Percentiles rank a stretch among this genome's conserved stretches.
These are phyloP conservation scores for Harrya chromipes DNA, from an alignment of 768 basidiomycete genomes.

Conservation along the genomic window DNA sequence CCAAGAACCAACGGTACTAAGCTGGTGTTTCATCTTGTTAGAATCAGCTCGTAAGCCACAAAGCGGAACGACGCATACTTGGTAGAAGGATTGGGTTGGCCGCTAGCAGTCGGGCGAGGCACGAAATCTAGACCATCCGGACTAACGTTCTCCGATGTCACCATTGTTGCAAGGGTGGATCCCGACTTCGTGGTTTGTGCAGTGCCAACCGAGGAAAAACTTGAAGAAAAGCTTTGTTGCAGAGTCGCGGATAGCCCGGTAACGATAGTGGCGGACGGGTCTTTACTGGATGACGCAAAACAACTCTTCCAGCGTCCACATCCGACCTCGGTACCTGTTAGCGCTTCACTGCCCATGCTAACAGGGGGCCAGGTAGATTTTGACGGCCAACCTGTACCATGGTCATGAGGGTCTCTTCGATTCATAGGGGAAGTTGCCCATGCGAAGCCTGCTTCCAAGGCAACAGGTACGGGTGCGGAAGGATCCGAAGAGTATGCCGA, in stretches of 20 bases:
- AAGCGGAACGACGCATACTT: constrained; percentile 8
- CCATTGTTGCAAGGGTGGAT: constrained; percentile 2
- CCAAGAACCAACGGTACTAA: constrained; percentile 11
- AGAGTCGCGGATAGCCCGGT: neutral
- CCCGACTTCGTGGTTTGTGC: neutral
- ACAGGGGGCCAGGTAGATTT: neutral
- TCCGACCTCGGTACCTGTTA: neutral
- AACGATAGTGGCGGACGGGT: neutral
- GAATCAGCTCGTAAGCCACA: neutral
- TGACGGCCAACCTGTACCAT: neutral
- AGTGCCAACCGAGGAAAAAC: neutral
- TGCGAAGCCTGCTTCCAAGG: neutral
- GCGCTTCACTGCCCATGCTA: neutral
- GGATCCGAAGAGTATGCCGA: neutral
- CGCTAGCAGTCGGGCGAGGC: constrained; percentile 3
- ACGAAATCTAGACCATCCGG: no score
- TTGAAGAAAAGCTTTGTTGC: neutral
- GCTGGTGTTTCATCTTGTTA: constrained; percentile 5
- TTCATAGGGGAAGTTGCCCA: neutral
- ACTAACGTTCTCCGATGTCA: neutral
- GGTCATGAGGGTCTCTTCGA: neutral
- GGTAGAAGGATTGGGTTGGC: neutral
- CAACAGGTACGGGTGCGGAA: neutral
- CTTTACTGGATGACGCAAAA: neutral
- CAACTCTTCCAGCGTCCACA: neutral